Conservation (phyloP, 306 rosid species). For the Trifolium dubium region DNA sequence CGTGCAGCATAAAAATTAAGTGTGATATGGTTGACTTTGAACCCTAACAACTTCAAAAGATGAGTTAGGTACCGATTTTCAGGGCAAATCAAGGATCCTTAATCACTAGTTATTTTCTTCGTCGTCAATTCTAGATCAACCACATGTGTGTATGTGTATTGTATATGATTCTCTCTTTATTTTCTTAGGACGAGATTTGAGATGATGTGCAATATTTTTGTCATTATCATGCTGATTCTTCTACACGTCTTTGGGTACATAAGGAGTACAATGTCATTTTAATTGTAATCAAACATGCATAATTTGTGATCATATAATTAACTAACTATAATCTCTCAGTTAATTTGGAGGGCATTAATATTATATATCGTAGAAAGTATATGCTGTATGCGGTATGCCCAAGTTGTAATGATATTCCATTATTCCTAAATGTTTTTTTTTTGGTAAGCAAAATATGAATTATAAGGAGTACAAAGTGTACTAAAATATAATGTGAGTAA, state of each 20-base stretch:
- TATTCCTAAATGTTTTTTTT: no score
- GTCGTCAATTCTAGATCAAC: constrained; percentile 28
- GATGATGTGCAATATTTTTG: constrained; percentile 20
- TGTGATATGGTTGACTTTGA: constrained; percentile 42
- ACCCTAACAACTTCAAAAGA: constrained; percentile 19
- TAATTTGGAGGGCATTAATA: no score
- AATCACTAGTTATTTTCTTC: background rate
- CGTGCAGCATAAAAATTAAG: constrained; percentile 30
- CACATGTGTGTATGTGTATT: constrained; percentile 33
- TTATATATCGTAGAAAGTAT: no score
- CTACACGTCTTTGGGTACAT: background rate
- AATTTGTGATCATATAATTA: no score
- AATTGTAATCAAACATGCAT: no score
- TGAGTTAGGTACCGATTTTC: constrained; percentile 48
- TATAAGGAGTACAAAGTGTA: no score
- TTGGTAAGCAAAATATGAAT: no score
- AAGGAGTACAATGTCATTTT: no score
- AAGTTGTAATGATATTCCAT: no score
- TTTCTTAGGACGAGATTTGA: constrained; percentile 25
- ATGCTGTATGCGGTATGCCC: no score
- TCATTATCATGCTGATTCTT: constrained; percentile 42
- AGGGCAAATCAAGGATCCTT: constrained; percentile 22
- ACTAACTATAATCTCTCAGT: no score
- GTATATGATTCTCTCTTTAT: background rate
- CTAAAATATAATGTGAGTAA: no score